Evolutionary conservation across 352 stramenopile species (phyloP).

Genomic region (Globisporangium megalacanthum): DNA sequence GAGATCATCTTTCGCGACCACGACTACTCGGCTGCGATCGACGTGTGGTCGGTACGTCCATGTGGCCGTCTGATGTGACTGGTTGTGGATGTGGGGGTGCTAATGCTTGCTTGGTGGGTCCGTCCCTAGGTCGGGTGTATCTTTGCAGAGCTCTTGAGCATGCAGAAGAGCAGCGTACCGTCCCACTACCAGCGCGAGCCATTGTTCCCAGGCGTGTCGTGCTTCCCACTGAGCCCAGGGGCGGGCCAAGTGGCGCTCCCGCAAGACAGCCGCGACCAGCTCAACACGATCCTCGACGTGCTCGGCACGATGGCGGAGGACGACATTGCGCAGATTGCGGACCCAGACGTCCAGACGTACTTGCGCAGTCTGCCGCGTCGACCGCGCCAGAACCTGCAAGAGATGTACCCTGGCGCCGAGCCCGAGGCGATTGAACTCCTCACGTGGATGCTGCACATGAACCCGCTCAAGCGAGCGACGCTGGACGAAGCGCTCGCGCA

Average conservation of each 20-base stretch:
- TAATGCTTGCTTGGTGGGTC: slow-evolving; percentile 4
- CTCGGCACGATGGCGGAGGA: slow-evolving; percentile 84
- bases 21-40: slow-evolving; percentile 84
- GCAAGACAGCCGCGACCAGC: slow-evolving; percentile 80
- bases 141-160: slow-evolving; percentile 93
- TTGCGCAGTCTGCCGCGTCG: slow-evolving; percentile 66
- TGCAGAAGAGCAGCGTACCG: slow-evolving; percentile 94
- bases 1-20: slow-evolving; percentile 93
- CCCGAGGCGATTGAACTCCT: slow-evolving; percentile 77
- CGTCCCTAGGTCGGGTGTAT: slow-evolving; percentile 88
- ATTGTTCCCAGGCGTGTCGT: slow-evolving; percentile 93
- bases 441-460: slow-evolving; percentile 85
- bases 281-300: slow-evolving; percentile 87
- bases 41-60: slow-evolving; percentile 82
- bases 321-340: slow-evolving; percentile 80
- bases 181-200: slow-evolving; percentile 93
- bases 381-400: slow-evolving; percentile 63
- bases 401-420: slow-evolving; percentile 82
- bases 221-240: slow-evolving; percentile 76
- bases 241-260: slow-evolving; percentile 68
- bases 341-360: slow-evolving; percentile 81
- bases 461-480: slow-evolving; percentile 71
- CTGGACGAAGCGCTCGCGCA: slow-evolving; percentile 78
- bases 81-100: background rate
- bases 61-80: background rate